These are phyloP conservation scores for Galerina marginata DNA, from an alignment of 768 basidiomycete genomes.

Conservation along the genomic window DNA sequence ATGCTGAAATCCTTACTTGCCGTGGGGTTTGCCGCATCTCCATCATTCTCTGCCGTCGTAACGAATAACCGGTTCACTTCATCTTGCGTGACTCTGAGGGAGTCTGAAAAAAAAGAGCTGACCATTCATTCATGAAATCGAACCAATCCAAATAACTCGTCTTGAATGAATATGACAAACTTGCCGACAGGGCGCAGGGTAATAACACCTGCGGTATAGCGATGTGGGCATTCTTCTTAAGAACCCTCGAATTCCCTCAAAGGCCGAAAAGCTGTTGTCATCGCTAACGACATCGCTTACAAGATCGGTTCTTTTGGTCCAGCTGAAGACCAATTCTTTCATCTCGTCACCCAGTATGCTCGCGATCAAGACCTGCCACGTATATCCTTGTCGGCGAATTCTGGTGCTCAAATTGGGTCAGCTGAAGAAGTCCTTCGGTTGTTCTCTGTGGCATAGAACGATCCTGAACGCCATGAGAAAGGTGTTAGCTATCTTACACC, in stretches of 20 bases:
- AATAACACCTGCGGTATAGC: slow-evolving; percentile 98
- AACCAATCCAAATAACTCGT: slow-evolving; percentile 95
- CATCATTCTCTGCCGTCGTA: slow-evolving; percentile 88
- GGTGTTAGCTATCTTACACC: too few relatives aligned
- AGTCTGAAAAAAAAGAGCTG: slow-evolving; percentile 88
- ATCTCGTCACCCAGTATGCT: slow-evolving; percentile 69
- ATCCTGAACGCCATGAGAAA: too few relatives aligned
- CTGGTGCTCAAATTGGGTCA: slow-evolving; percentile 94
- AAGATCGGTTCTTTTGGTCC: slow-evolving; percentile 99
- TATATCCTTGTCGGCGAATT: slow-evolving; percentile 98
- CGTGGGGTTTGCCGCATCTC: slow-evolving; percentile 93
- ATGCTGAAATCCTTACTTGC: slow-evolving; percentile 31
- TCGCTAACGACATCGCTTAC: slow-evolving; percentile 98
- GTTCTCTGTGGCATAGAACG: slow-evolving; percentile 93
- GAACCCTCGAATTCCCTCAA: slow-evolving; percentile 89
- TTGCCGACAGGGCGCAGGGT: slow-evolving; percentile 87
- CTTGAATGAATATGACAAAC: slow-evolving; percentile 89
- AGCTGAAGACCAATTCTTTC: slow-evolving; percentile 95
- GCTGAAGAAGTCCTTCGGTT: slow-evolving; percentile 90
- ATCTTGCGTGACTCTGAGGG: slow-evolving; percentile 80
- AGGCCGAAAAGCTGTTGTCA: slow-evolving; percentile 86
- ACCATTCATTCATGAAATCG: slow-evolving; percentile 90
- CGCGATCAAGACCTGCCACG: slow-evolving; percentile 73
- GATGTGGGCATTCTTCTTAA: slow-evolving; percentile 92
- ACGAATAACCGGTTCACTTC: slow-evolving; percentile 93